Conservation (phyloP, 2,329 filamentous ascomycete species). For the Fusarium nodosum region DNA sequence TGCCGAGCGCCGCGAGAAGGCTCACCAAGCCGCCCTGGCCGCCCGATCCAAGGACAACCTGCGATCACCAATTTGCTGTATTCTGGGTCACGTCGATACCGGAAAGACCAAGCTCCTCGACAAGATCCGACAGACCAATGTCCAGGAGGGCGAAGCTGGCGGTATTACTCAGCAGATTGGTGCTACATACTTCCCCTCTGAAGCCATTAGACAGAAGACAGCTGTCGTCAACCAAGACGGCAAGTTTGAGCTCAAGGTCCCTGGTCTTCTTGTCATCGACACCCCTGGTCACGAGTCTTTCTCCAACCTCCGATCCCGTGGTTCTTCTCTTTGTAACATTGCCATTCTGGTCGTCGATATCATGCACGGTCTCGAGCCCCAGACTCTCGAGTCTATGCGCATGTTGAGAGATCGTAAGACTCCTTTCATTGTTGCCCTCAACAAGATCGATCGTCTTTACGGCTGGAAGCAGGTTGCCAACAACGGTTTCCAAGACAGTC, state of each 20-base stretch:
- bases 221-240: slow-evolving; percentile 92
- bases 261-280: slow-evolving; percentile 95
- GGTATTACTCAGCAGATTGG: slow-evolving; percentile 99
- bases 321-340: slow-evolving; percentile 99
- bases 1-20: slow-evolving; percentile 87
- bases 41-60: slow-evolving; percentile 94
- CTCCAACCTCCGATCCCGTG: slow-evolving; percentile 95
- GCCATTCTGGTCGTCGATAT: slow-evolving; percentile 99
- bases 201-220: slow-evolving; percentile 93
- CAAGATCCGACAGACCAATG: slow-evolving; percentile 98
- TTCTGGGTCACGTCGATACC: slow-evolving; percentile 99
- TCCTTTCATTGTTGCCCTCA: slow-evolving; percentile 97
- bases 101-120: slow-evolving; percentile 99
- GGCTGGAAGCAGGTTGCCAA: slow-evolving; percentile 99
- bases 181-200: slow-evolving; percentile 98
- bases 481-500: slow-evolving; percentile 96
- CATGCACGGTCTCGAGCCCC: slow-evolving; percentile 98
- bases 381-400: slow-evolving; percentile 97
- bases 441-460: slow-evolving; percentile 99
- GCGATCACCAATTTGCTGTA: slow-evolving; percentile 98
- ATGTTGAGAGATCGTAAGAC: slow-evolving; percentile 93
- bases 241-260: slow-evolving; percentile 95
- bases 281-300: slow-evolving; percentile 99
- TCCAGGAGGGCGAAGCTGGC: slow-evolving; percentile 98
- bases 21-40: slow-evolving; percentile 90